A percentile compares a stretch with the other conserved stretches of the same genome.
Conservation (phyloP, 345 rosid species). For the Excoecaria cochinchinensis region DNA sequence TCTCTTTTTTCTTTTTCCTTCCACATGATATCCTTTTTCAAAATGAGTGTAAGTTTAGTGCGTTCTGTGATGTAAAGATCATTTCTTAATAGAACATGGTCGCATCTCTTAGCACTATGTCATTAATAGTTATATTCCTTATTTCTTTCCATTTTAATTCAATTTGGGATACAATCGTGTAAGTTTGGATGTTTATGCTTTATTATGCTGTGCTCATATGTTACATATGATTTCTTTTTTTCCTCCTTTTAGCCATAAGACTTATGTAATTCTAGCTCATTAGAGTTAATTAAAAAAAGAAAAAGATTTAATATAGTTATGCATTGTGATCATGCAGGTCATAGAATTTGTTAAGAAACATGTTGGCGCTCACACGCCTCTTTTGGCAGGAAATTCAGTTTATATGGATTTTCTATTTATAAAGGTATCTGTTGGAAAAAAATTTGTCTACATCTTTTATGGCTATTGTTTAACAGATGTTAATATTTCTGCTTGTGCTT, state of each 20-base stretch:
- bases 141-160: slow-evolving; percentile 13
- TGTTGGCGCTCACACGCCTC: slow-evolving; percentile 59
- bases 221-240: neutral
- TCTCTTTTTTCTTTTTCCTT: neutral
- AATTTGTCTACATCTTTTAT: too few relatives aligned
- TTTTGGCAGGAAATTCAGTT: slow-evolving; percentile 80
- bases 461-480: neutral
- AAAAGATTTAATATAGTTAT: neutral
- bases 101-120: neutral
- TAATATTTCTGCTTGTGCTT: neutral
- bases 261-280: neutral
- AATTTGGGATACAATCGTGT: neutral
- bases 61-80: neutral
- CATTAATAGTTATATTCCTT: neutral
- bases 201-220: too few relatives aligned
- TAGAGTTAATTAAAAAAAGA: neutral
- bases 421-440: slow-evolving; percentile 57
- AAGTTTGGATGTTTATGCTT: neutral
- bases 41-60: neutral
- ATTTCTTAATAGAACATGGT: neutral
- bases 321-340: slow-evolving; percentile 55
- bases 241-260: neutral
- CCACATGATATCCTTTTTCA: neutral
- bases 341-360: slow-evolving; percentile 66
- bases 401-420: slow-evolving; percentile 71